These are phyloP conservation scores for Magnusiomyces tetraspermus DNA, from an alignment of 1,139 yeast species.

Conservation along the genomic window DNA sequence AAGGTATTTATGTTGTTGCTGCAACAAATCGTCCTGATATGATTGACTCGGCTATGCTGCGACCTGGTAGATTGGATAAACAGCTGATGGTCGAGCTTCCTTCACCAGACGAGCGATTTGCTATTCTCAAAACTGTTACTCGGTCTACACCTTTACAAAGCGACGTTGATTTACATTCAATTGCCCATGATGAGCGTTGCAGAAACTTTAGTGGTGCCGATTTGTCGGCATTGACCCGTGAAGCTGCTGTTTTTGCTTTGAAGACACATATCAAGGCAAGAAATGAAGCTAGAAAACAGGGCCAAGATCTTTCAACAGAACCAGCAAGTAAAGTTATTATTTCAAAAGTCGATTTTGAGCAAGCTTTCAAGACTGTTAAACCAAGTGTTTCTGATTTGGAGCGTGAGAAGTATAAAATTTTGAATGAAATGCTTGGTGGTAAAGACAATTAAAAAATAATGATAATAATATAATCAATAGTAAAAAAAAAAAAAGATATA, in stretches of 20 bases:
- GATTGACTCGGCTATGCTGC: constrained; percentile 96
- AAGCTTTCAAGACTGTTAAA: constrained; percentile 63
- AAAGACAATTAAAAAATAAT: background rate
- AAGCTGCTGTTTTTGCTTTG: constrained; percentile 84
- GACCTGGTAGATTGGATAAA: constrained; percentile 95
- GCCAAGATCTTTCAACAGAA: constrained; percentile 28
- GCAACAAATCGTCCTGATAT: constrained; percentile 97
- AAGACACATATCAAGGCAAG: constrained; percentile 45
- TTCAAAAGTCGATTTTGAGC: constrained; percentile 53
- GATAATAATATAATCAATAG: background rate
- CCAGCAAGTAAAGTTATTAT: constrained; percentile 39
- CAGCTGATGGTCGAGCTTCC: constrained; percentile 89
- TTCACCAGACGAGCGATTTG: constrained; percentile 61
- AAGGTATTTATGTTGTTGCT: constrained; percentile 89
- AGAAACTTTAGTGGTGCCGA: constrained; percentile 94
- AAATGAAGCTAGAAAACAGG: constrained; percentile 20
- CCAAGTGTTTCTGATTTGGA: constrained; percentile 91
- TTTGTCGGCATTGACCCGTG: constrained; percentile 80
- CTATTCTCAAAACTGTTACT: constrained; percentile 71
- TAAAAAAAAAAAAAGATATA: background rate
- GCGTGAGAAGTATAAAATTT: constrained; percentile 61
- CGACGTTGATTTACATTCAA: constrained; percentile 48
- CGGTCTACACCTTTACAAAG: constrained; percentile 63
- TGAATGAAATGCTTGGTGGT: background rate
- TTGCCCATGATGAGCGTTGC: constrained; percentile 73